Base-by-base conservation (phyloP, 495 filamentous ascomycete species). In the Neurospora sp. region DNA sequence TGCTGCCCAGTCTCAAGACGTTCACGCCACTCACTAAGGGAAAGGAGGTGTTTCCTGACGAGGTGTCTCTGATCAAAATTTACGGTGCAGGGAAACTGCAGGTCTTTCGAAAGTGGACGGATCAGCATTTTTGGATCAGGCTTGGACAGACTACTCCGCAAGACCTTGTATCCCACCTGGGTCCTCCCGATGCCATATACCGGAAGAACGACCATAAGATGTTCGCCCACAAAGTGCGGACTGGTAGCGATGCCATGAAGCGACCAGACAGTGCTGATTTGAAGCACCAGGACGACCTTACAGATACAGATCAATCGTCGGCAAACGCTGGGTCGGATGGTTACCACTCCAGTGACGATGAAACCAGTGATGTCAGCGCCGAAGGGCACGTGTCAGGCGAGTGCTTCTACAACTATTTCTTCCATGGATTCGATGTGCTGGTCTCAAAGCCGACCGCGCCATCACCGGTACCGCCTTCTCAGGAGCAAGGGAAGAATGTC, bases 341-440 rank as follows among this genome's bases (percentile, higher is more conserved):
- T 69, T 77, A 82, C 41, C 75, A 81, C 44, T 81, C 79, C 5
- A 92, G 91, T 49, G 92, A 93, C 39, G 87, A 89, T 41, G 92
- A 92, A 41, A 84, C 86, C 12, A 76, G 82, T 37, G 86, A 86
- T 49, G 84, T 86, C 7, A 84, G 85, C 37, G 74, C 82, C 31
- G 86, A 86, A 60, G 85, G 85, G 37, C 83, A 83, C 49, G 78
- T 85, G 16, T 85, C 88, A 5, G 87, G 90, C 18, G 95, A 98
- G 82, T 95, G 90, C 76, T 99, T 98, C 81, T 96, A 94, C 80
- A 98, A 98, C 78, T 99, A 98, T 79, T 98, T 97, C 78, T 91
- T 93, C 74, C 91, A 97, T 77, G 96, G 96, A 3, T 93, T 99
- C 77, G 96, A 99, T 81, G 88, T 97, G n/a, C 89, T 98, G 69